Conservation (phyloP, 306 rosid species). For the Glycine soja region DNA sequence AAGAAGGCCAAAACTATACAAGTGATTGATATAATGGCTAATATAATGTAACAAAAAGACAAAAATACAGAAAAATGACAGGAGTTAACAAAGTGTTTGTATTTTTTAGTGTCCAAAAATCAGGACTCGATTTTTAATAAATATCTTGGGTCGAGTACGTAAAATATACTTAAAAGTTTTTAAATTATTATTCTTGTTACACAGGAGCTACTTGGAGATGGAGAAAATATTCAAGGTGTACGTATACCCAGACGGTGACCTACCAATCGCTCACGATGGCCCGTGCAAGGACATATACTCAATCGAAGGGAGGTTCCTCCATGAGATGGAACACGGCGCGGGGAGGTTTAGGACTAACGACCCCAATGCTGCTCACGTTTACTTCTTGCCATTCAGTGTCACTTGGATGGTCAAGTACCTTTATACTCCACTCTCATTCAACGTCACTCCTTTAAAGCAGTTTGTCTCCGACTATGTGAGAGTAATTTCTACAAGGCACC, state of each 20-base stretch:
- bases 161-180: background rate
- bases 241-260: slow-evolving; percentile 75
- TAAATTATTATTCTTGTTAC: background rate
- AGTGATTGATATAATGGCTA: no score
- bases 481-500: slow-evolving; percentile 61
- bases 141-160: background rate
- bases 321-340: slow-evolving; percentile 69
- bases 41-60: no score
- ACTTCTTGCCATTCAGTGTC: slow-evolving; percentile 82
- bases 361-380: slow-evolving; percentile 66
- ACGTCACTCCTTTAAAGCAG: slow-evolving; percentile 56
- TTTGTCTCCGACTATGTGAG: slow-evolving; percentile 74
- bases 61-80: no score
- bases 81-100: no score
- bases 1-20: no score
- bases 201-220: slow-evolving; percentile 88
- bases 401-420: slow-evolving; percentile 87
- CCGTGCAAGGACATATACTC: slow-evolving; percentile 87
- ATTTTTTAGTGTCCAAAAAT: no score
- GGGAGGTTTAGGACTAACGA: slow-evolving; percentile 61
- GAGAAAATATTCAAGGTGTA: slow-evolving; percentile 77
- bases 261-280: slow-evolving; percentile 70
- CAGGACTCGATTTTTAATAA: no score
- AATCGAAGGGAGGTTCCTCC: slow-evolving; percentile 78
- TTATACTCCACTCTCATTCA: slow-evolving; percentile 52